phyloP scores from a whole-genome alignment of 805 yeast species.

The Myxozyma neglecta region DNA sequence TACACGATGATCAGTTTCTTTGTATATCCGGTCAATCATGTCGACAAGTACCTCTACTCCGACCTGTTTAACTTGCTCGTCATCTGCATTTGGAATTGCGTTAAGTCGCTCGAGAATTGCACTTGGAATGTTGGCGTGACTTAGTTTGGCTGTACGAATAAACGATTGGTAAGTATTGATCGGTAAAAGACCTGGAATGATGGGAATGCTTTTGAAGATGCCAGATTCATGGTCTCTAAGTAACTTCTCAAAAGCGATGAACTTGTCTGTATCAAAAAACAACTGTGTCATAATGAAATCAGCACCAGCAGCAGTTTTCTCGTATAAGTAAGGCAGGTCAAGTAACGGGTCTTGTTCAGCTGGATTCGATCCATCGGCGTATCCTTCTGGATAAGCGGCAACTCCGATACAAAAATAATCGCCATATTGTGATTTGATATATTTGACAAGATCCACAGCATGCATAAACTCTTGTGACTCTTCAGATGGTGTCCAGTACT shows the following conservation, averaged over 20 bases:
- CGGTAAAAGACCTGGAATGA: conserved; percentile 91
- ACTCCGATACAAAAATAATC: conserved; percentile 92
- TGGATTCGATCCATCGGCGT: conserved; percentile 70
- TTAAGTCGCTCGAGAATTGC: conserved; percentile 56
- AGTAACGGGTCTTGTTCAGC: conserved; percentile 56
- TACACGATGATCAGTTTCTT: conserved; percentile 56
- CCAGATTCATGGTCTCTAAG: conserved; percentile 39
- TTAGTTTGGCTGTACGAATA: conserved; percentile 81
- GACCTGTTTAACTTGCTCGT: conserved; percentile 72
- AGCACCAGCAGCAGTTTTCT: conserved; percentile 91
- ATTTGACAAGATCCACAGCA: conserved; percentile 84
- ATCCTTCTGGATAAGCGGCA: conserved; percentile 98
- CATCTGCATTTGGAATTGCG: conserved; percentile 59
- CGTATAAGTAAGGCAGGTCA: conserved; percentile 78
- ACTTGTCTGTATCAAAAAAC: conserved; percentile 83
- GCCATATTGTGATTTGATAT: conserved; percentile 69
- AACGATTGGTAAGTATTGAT: conserved; percentile 80
- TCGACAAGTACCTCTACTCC: conserved; percentile 76
- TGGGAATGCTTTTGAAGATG: conserved; percentile 49
- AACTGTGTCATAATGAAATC: conserved; percentile 89
- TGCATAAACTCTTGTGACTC: conserved; percentile 55
- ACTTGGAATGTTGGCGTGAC: conserved; percentile 80
- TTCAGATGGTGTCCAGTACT: conserved; percentile 50
- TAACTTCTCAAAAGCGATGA: conserved; percentile 59
- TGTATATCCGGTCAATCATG: conserved; percentile 58